Evolutionary conservation across 192 early-diverging fungal species (phyloP).

Genomic region (Linnemannia hyalina): DNA sequence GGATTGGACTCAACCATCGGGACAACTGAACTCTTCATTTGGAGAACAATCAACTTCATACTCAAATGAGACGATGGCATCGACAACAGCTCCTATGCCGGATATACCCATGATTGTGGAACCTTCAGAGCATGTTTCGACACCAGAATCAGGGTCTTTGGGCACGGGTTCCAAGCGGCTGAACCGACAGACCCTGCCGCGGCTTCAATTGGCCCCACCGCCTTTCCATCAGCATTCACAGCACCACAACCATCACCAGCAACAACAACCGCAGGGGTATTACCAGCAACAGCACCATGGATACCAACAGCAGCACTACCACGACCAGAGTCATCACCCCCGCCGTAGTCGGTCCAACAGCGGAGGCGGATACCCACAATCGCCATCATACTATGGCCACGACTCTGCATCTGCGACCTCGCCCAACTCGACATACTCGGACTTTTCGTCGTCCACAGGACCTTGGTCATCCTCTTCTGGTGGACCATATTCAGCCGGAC

Average conservation of each 20-base stretch:
- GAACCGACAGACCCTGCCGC: conserved; percentile 30
- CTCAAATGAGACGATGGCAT: neutral
- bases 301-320: neutral
- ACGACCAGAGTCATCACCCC: neutral
- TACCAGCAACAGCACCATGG: neutral
- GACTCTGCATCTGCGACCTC: conserved; percentile 60
- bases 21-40: neutral
- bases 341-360: conserved; percentile 12
- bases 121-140: conserved; percentile 17
- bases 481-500: conserved; percentile 28
- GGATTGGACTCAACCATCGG: neutral
- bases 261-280: neutral
- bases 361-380: neutral
- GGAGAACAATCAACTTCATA: neutral
- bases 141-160: neutral
- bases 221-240: conserved; percentile 32
- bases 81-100: neutral
- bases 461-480: conserved; percentile 39
- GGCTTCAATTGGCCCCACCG: conserved; percentile 33
- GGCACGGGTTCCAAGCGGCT: conserved; percentile 35
- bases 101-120: conserved; percentile 47
- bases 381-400: conserved; percentile 63
- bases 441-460: conserved; percentile 28
- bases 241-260: neutral
- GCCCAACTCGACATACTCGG: conserved; percentile 48